Conservation (phyloP, 2,329 filamentous ascomycete species). For the Didymella sp. region DNA sequence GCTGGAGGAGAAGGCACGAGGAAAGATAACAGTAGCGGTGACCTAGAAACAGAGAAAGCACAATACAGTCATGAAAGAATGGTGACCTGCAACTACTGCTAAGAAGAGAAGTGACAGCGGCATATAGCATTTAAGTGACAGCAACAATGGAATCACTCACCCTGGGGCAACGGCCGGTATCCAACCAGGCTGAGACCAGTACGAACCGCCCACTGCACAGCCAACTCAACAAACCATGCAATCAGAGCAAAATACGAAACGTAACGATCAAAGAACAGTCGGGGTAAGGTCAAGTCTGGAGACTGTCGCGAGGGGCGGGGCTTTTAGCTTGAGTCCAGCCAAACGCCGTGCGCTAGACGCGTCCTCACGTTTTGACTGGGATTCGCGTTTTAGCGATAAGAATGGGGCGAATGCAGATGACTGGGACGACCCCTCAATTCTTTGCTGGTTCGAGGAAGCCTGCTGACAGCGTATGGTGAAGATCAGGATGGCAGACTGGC, state of each 20-base stretch:
- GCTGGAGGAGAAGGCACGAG: background rate
- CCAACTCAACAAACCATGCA: background rate
- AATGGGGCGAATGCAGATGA: slow-evolving; percentile 1
- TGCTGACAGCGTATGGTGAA: background rate
- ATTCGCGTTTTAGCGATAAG: slow-evolving; percentile 10
- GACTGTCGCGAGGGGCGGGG: slow-evolving; percentile 5
- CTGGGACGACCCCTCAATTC: background rate
- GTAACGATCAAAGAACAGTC: background rate
- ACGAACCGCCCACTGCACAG: background rate
- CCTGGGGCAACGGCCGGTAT: background rate
- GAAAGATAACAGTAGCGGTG: background rate
- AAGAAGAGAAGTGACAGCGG: background rate
- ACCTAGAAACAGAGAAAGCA: background rate
- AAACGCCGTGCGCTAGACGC: slow-evolving; percentile 14
- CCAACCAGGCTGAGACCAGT: background rate
- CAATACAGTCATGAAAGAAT: background rate
- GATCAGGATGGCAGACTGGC: background rate
- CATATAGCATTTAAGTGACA: background rate
- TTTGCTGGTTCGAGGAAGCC: background rate
- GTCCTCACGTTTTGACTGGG: slow-evolving; percentile 21
- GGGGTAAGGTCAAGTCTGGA: background rate
- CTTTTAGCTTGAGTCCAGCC: background rate
- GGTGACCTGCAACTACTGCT: background rate
- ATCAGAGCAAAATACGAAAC: background rate
- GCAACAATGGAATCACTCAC: slow-evolving; percentile 8